Evolutionary conservation across 768 basidiomycete species (phyloP).

Genomic region (Leccinum disarticulatum): DNA sequence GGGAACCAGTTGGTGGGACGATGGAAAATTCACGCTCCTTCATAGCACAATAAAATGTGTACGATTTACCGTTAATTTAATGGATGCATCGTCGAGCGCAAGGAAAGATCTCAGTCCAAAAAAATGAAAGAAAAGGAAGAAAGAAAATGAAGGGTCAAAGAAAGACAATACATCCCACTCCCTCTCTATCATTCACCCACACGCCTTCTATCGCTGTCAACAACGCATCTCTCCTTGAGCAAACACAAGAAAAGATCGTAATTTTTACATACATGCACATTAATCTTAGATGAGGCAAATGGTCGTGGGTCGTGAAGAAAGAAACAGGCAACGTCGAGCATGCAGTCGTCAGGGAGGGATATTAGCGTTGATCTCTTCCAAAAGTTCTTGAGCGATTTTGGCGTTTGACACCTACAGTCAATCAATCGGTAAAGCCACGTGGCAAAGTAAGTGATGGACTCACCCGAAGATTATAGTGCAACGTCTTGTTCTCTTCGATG

Average conservation of each 20-base stretch:
- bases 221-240: conserved; percentile 25
- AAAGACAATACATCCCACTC: conserved; percentile 8
- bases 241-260: conserved; percentile 29
- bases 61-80: conserved; percentile 29
- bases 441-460: conserved; percentile 21
- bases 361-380: conserved; percentile 51
- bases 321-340: neutral
- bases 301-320: conserved; percentile 19
- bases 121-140: conserved; percentile 2
- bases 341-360: conserved; percentile 34
- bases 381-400: conserved; percentile 68
- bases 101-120: conserved; percentile 12
- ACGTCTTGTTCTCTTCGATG: conserved; percentile 57
- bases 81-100: conserved; percentile 15
- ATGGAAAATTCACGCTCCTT: conserved; percentile 51
- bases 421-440: neutral
- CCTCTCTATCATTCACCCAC: conserved; percentile 14
- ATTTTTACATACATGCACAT: conserved; percentile 34
- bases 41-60: conserved; percentile 18
- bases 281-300: conserved; percentile 34
- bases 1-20: conserved; percentile 78
- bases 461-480: conserved; percentile 78
- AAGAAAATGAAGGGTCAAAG: neutral
- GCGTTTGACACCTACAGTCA: conserved; percentile 56
- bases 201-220: conserved; percentile 26